These are phyloP conservation scores for Paecilomyces variotii DNA, from an alignment of 2,329 filamentous ascomycete species.

Conservation along the genomic window DNA sequence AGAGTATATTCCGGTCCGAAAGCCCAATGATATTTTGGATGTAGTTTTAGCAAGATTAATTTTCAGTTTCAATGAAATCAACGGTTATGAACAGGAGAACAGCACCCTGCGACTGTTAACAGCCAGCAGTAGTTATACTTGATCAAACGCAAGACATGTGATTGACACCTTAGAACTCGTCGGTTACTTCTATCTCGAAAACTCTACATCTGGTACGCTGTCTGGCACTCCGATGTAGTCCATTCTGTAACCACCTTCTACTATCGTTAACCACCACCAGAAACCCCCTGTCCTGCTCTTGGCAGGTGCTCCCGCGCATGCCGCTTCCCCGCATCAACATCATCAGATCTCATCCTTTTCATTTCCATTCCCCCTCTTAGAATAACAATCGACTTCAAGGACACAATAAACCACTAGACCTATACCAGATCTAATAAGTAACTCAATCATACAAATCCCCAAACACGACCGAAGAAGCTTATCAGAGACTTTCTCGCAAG, in stretches of 20 bases:
- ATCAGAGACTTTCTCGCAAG: not conserved
- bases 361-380: not conserved
- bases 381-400: not conserved
- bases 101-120: not conserved
- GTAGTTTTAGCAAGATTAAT: not conserved
- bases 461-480: not conserved
- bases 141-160: not conserved
- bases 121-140: not conserved
- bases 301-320: not conserved
- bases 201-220: too few relatives aligned
- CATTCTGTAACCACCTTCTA: not conserved
- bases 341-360: not conserved
- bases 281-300: not conserved
- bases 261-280: not conserved
- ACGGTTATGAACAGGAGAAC: not conserved
- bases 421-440: too few relatives aligned
- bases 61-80: not conserved
- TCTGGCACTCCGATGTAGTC: not conserved
- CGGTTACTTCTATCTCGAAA: not conserved
- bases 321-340: not conserved
- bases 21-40: not conserved
- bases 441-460: not conserved
- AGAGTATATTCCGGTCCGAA: not conserved
- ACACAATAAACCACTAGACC: too few relatives aligned
- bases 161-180: not conserved